Base-by-base conservation (phyloP, 495 filamentous ascomycete genomes). In the Trichoderma erinaceum region DNA sequence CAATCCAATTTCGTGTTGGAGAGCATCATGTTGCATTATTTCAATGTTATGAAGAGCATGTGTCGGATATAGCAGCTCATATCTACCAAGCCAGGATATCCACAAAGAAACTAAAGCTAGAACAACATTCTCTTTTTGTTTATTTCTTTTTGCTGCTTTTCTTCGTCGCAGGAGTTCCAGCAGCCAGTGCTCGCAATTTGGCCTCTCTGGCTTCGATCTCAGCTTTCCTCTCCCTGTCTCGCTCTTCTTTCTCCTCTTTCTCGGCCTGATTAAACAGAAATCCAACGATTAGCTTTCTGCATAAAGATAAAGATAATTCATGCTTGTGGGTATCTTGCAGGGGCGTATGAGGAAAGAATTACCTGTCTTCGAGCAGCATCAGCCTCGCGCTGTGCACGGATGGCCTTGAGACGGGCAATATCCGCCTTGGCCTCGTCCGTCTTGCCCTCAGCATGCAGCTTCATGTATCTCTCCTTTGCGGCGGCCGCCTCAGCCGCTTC, bases 351-450 rank as follows among this genome's bases (percentile, higher is more conserved):
- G 41, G 38, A n/a, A 66, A 61, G 32, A 27, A n/a, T 63, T 71
- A 84, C 83, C 81, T 82, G 79, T 71, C 83, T 85, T 69, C 83
- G 70, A 10, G 83, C 83, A 29, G 91, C 85, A 75, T 96, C 94
- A 35, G 89, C 88, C 76, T 95, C 95, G 44, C 95, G 84, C 82
- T 90, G 88, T 84, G 96, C 91, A 29, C 88, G 84, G 67, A 99
- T 91, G 65, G 93, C 73, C 71, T 81, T 85, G 74, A 99, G 76
- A 66, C 95, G 82, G 65, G 91, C 95, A 73, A 98, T 72, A 82
- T 99, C 95, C n/a, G 92, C 88, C 71, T 89, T 90, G 25, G 94
- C 95, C 82, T 98, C 92, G 67, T 99, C 96, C 48, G 95, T 97
- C 85, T 97, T 97, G 67, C 95, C 95, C 72, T 92, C 92, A 68